Percentiles rank a stretch among this genome's conserved stretches.
Evolutionary conservation across 1,284 basidiomycete species (phyloP).

Genomic region (Puccinia polysora): DNA sequence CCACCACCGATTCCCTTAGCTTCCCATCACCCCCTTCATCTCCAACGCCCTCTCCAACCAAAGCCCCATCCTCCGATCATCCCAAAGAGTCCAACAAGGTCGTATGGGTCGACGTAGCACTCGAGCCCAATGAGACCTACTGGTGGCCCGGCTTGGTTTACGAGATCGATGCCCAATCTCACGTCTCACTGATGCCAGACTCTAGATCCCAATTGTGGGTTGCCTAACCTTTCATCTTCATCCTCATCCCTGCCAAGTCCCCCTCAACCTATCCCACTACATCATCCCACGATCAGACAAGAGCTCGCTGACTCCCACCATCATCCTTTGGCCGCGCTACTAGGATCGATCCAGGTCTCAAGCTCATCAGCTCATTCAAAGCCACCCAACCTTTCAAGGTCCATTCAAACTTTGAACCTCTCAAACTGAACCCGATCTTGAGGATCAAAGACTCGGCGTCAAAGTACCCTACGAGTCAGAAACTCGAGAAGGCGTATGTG

Average conservation of each 20-base stretch:
- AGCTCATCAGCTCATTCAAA: slow-evolving; percentile 20
- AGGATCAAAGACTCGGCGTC: not conserved
- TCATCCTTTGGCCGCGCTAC: not conserved
- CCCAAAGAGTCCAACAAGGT: slow-evolving; percentile 18
- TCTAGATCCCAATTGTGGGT: not conserved
- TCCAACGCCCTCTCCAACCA: not conserved
- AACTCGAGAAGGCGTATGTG: slow-evolving; percentile 10
- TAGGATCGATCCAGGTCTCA: not conserved
- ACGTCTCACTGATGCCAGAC: slow-evolving; percentile 8
- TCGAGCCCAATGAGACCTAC: slow-evolving; percentile 1
- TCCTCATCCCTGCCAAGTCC: too few species aligned
- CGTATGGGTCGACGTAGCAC: slow-evolving; percentile 30
- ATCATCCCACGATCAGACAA: too few species aligned
- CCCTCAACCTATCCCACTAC: too few species aligned
- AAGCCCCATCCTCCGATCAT: not conserved
- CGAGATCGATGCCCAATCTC: not conserved
- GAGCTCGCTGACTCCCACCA: too few species aligned
- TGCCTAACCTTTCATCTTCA: too few species aligned
- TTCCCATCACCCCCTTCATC: not conserved
- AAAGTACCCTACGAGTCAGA: slow-evolving; percentile 17
- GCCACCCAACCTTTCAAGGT: slow-evolving; percentile 3
- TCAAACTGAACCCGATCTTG: slow-evolving; percentile 24
- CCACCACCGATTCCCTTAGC: not conserved
- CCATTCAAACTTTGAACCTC: slow-evolving; percentile 21
- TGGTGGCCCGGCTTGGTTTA: slow-evolving; percentile 36